Evolutionary conservation across 768 basidiomycete genomes (phyloP).

Genomic region (Obba rivulosa): DNA sequence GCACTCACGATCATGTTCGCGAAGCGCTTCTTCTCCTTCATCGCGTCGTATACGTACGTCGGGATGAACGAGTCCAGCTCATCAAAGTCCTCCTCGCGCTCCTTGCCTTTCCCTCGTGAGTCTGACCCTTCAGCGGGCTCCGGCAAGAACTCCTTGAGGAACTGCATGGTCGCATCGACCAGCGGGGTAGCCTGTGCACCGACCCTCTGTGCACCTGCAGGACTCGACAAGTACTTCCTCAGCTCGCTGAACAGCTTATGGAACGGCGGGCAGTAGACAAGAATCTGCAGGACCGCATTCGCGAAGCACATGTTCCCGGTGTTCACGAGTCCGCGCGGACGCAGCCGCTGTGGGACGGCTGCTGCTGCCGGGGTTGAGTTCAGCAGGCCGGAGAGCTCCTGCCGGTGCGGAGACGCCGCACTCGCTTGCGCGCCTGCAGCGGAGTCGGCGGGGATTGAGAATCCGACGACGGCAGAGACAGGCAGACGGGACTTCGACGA

Average conservation of each 20-base stretch:
- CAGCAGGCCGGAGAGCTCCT: conserved; percentile 52
- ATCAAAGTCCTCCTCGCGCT: conserved; percentile 39
- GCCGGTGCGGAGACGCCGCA: conserved; percentile 27
- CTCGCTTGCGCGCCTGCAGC: conserved; percentile 19
- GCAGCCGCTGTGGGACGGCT: conserved; percentile 29
- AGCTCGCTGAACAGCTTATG: conserved; percentile 71
- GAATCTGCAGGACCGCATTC: conserved; percentile 86
- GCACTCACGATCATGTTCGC: conserved; percentile 81
- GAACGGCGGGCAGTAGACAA: conserved; percentile 89
- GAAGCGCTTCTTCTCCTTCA: conserved; percentile 91
- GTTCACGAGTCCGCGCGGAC: conserved; percentile 83
- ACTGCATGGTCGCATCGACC: conserved; percentile 63
- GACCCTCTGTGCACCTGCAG: conserved; percentile 24
- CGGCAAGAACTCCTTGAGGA: conserved; percentile 69
- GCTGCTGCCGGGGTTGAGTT: conserved; percentile 30
- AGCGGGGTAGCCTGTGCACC: conserved; percentile 42
- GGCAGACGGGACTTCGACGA: conserved; percentile 47
- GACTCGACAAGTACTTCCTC: conserved; percentile 43
- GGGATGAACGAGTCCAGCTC: conserved; percentile 77
- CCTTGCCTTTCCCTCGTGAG: conserved; percentile 38
- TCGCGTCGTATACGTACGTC: conserved; percentile 81
- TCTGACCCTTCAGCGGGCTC: conserved; percentile 19
- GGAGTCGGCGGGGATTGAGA: conserved; percentile 58
- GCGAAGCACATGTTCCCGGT: conserved; percentile 98
- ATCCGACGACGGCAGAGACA: conserved; percentile 65